A percentile compares a stretch with the other conserved stretches of the same genome.
These are phyloP conservation scores for Rhododendron vialii DNA, from an alignment of 148 eudicot genomes.

Conservation along the genomic window DNA sequence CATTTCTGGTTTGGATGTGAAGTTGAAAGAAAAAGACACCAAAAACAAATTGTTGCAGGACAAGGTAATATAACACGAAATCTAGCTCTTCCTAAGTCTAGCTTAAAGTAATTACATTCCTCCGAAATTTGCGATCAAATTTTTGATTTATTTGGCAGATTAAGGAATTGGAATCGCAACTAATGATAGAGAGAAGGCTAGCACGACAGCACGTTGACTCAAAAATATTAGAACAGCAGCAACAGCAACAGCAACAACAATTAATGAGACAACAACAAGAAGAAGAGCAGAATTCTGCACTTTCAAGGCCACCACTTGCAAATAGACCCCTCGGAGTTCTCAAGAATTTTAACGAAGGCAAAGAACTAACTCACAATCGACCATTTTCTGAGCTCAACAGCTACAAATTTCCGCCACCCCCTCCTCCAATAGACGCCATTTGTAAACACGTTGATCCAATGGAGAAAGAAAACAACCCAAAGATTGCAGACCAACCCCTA, in stretches of 20 bases:
- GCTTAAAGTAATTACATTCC: neutral
- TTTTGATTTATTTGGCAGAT: slow-evolving; percentile 38
- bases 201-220: slow-evolving; percentile 89
- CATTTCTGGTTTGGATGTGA: slow-evolving; percentile 58
- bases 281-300: slow-evolving; percentile 41
- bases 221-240: slow-evolving; percentile 64
- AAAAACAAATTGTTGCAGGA: slow-evolving; percentile 80
- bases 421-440: slow-evolving; percentile 20
- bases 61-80: slow-evolving; percentile 43
- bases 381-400: slow-evolving; percentile 33
- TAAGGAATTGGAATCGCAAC: slow-evolving; percentile 88
- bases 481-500: slow-evolving; percentile 26
- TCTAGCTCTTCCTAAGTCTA: neutral
- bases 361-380: slow-evolving; percentile 22
- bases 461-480: slow-evolving; percentile 83
- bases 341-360: slow-evolving; percentile 30
- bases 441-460: slow-evolving; percentile 22
- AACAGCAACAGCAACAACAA: slow-evolving; percentile 51
- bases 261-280: slow-evolving; percentile 39
- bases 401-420: slow-evolving; percentile 31
- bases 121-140: neutral
- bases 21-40: slow-evolving; percentile 75
- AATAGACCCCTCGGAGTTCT: slow-evolving; percentile 33
- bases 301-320: slow-evolving; percentile 51
- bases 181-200: slow-evolving; percentile 77